phyloP scores from a whole-genome alignment of 2,329 filamentous ascomycete species.

The Aureobasidium sp. region DNA sequence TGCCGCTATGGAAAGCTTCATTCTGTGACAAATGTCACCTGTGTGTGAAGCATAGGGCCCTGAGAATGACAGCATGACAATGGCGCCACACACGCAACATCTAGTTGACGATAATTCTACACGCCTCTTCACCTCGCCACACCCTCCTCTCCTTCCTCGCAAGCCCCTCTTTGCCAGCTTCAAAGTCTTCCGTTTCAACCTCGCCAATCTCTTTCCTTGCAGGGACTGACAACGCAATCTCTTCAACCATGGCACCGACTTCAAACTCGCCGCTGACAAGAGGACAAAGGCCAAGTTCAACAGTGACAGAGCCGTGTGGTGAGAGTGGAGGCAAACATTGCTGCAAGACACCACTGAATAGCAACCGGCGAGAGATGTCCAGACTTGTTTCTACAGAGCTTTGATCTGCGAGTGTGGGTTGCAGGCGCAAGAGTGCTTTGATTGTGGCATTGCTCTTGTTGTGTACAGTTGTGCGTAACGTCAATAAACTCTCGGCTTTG shows the following conservation, averaged over 20 bases:
- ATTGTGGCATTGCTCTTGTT: slow-evolving; percentile 65
- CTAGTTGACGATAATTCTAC: slow-evolving; percentile 1
- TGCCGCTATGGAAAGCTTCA: too few species aligned
- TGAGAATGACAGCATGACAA: too few species aligned
- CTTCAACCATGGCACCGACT: slow-evolving; percentile 70
- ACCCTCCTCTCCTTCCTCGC: slow-evolving; percentile 7
- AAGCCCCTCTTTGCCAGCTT: not conserved
- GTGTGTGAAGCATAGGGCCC: too few species aligned
- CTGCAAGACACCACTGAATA: slow-evolving; percentile 79
- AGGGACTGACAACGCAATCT: slow-evolving; percentile 42
- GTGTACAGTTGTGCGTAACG: slow-evolving; percentile 59
- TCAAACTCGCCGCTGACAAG: slow-evolving; percentile 78
- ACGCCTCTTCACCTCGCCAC: slow-evolving; percentile 13
- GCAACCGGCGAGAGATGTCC: slow-evolving; percentile 72
- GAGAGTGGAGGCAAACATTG: slow-evolving; percentile 56
- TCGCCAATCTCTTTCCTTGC: not conserved
- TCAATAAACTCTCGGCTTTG: slow-evolving; percentile 55
- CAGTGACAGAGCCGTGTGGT: slow-evolving; percentile 49
- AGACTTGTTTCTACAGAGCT: slow-evolving; percentile 58
- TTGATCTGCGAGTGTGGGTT: slow-evolving; percentile 68
- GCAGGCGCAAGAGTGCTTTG: slow-evolving; percentile 62
- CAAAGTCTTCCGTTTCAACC: not conserved
- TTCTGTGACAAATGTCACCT: too few species aligned
- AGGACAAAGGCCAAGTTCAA: slow-evolving; percentile 61
- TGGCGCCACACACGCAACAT: too few species aligned